Conservation (phyloP, 495 filamentous ascomycete genomes). For the Tuber borchii region DNA sequence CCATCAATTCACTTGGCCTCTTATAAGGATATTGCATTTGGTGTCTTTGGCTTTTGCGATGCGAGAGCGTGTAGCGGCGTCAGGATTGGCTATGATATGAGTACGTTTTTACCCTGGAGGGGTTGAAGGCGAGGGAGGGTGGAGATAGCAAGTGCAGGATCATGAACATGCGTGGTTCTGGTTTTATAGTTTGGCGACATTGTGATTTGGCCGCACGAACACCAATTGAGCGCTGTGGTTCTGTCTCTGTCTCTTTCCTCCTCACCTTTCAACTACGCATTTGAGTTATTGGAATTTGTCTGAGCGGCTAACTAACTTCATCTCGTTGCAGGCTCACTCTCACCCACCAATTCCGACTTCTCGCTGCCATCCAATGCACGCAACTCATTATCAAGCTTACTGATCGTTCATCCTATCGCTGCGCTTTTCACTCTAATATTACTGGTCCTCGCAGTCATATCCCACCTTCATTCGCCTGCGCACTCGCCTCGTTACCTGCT, state of each 20-base stretch:
- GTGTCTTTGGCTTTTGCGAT: slow-evolving; percentile 87
- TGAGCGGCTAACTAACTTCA: slow-evolving; percentile 22
- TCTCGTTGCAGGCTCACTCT: slow-evolving; percentile 45
- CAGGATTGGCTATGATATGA: slow-evolving; percentile 75
- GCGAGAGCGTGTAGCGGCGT: slow-evolving; percentile 58
- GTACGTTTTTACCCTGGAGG: slow-evolving; percentile 51
- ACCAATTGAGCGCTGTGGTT: neutral
- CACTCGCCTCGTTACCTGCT: slow-evolving; percentile 88
- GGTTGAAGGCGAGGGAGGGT: slow-evolving; percentile 14
- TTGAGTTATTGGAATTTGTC: neutral
- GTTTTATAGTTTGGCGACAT: slow-evolving; percentile 4
- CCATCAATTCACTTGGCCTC: slow-evolving; percentile 73
- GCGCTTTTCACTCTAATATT: slow-evolving; percentile 79
- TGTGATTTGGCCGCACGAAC: neutral
- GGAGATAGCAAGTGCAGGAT: neutral
- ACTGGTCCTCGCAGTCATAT: slow-evolving; percentile 66
- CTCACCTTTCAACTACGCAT: neutral
- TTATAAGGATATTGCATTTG: slow-evolving; percentile 70
- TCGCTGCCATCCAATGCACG: slow-evolving; percentile 67
- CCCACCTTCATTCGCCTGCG: slow-evolving; percentile 85
- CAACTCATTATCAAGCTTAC: slow-evolving; percentile 77
- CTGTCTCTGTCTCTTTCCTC: neutral
- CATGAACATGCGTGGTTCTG: slow-evolving; percentile 6
- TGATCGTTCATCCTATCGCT: slow-evolving; percentile 88
- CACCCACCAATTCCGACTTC: slow-evolving; percentile 54